A percentile compares a stretch with the other conserved stretches of the same genome.
phyloP scores from a whole-genome alignment of 805 yeast genomes.

The Metschnikowia vanudenii region DNA sequence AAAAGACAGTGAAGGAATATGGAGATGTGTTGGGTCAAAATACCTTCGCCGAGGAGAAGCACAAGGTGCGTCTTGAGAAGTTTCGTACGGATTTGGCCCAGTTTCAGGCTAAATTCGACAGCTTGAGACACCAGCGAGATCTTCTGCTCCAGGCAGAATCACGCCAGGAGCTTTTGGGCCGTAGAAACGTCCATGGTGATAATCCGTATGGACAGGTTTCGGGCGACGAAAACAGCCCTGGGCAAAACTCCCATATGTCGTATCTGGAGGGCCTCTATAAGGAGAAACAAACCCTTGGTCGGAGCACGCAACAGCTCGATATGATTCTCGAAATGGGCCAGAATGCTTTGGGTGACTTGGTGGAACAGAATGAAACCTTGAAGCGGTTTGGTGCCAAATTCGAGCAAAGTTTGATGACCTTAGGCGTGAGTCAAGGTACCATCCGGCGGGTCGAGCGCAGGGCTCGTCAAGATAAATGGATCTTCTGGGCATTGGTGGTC shows the following conservation, averaged over 20 bases:
- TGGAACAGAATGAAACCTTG: conserved; percentile 77
- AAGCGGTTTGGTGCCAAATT: conserved; percentile 60
- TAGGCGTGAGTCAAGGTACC: conserved; percentile 86
- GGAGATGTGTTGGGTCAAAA: conserved; percentile 59
- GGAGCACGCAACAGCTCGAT: conserved; percentile 82
- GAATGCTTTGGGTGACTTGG: conserved; percentile 77
- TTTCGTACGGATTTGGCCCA: conserved; percentile 51
- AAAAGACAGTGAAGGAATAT: conserved; percentile 73
- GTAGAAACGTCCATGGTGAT: conserved; percentile 44
- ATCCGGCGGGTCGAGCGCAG: conserved; percentile 76
- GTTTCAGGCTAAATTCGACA: conserved; percentile 49
- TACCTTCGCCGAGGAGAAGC: conserved; percentile 51
- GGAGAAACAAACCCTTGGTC: conserved; percentile 60
- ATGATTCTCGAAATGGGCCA: conserved; percentile 89
- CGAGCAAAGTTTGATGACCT: conserved; percentile 66
- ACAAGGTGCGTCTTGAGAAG: conserved; percentile 50
- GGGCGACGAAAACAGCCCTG: conserved; percentile 4
- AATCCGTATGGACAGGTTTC: conserved; percentile 47
- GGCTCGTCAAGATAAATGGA: conserved; percentile 80
- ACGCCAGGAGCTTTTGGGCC: conserved; percentile 55
- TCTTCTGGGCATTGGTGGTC: conserved; percentile 74
- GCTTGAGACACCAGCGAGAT: conserved; percentile 57
- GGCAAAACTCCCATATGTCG: conserved; percentile 27
- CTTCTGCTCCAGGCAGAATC: conserved; percentile 45
- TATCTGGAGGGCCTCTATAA: conserved; percentile 65